These are phyloP conservation scores for Paramecium primaurelia DNA, from an alignment of 73 alveolate species.

Conservation along the genomic window DNA sequence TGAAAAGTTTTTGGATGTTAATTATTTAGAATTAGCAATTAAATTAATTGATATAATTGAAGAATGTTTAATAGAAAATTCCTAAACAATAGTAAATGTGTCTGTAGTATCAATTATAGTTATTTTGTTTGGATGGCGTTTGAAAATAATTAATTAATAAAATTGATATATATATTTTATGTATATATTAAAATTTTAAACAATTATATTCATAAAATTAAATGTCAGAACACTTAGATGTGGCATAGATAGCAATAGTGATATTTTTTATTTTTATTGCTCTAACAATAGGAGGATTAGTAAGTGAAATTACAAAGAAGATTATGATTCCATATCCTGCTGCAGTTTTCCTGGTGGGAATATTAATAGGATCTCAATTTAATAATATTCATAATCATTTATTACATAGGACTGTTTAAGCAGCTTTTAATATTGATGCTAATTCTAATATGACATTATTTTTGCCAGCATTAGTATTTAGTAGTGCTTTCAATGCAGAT, in stretches of 20 bases:
- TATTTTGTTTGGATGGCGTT: not conserved
- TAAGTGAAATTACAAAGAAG: constrained; percentile 45
- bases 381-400: constrained; percentile 7
- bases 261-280: constrained; percentile 49
- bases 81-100: not conserved
- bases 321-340: constrained; percentile 52
- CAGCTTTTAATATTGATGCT: constrained; percentile 10
- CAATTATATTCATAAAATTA: not conserved
- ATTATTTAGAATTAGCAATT: not conserved
- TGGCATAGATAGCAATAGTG: constrained; percentile 14
- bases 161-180: not conserved
- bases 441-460: constrained; percentile 35
- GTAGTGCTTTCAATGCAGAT: constrained; percentile 64
- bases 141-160: not conserved
- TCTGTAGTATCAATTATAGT: not conserved
- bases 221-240: constrained; percentile 27
- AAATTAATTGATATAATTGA: not conserved
- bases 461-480: constrained; percentile 61
- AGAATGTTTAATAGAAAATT: not conserved
- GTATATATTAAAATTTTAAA: not conserved
- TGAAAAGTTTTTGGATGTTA: not conserved
- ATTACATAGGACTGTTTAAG: not conserved
- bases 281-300: constrained; percentile 50
- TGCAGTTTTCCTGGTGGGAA: constrained; percentile 51
- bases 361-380: constrained; percentile 30